Evolutionary conservation across 345 rosid species (phyloP).

Genomic region (Fremontodendron californicum): DNA sequence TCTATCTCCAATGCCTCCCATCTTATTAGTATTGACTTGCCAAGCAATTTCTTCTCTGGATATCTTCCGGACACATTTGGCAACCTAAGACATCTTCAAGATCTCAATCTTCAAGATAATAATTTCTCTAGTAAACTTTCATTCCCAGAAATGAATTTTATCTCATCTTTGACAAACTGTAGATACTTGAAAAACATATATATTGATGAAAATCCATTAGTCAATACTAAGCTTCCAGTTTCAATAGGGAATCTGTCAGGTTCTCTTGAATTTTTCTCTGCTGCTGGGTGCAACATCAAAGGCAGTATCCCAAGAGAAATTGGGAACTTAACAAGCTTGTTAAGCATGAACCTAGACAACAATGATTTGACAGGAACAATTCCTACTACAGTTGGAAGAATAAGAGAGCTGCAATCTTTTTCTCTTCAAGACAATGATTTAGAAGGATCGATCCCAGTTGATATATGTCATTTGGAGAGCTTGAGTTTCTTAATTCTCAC

Average conservation of each 20-base stretch:
- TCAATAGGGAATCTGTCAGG: not conserved
- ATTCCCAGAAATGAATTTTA: not conserved
- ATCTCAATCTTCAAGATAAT: not conserved
- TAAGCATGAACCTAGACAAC: not conserved
- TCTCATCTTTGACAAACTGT: slow-evolving; percentile 6
- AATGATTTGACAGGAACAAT: slow-evolving; percentile 1
- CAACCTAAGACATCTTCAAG: not conserved
- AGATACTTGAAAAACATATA: not conserved
- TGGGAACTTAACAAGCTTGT: slow-evolving; percentile 7
- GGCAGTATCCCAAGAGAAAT: not conserved
- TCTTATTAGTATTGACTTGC: not conserved
- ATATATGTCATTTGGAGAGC: slow-evolving; percentile 3
- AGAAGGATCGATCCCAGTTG: not conserved
- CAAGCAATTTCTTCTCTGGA: not conserved
- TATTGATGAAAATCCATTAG: not conserved
- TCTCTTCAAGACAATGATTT: not conserved
- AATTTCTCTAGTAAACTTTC: not conserved
- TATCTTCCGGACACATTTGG: not conserved
- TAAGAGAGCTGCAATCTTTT: slow-evolving; percentile 1
- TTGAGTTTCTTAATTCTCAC: not conserved
- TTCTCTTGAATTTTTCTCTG: not conserved
- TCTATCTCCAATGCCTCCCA: not conserved
- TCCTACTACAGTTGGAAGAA: slow-evolving; percentile 14
- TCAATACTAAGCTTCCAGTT: not conserved
- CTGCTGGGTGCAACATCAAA: not conserved